A percentile compares a stretch with the other conserved stretches of the same genome.
Evolutionary conservation across 192 early-diverging fungal genomes (phyloP).

Genomic region (Entophlyctis helioformis): DNA sequence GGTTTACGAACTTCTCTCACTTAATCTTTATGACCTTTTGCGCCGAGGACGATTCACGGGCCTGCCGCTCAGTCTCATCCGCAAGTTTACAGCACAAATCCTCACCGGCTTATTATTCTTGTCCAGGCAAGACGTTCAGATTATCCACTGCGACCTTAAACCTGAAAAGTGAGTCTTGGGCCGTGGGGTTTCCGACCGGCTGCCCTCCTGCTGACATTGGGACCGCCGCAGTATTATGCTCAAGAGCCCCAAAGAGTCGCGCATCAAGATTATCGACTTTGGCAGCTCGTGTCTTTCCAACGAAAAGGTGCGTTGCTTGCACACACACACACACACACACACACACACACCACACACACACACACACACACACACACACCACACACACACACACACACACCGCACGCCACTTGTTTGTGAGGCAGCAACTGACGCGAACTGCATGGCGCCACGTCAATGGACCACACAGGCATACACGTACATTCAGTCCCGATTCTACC

Average conservation of each 20-base stretch:
- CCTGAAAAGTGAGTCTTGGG: slow-evolving; percentile 26
- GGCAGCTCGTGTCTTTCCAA: slow-evolving; percentile 28
- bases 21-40: slow-evolving; percentile 23
- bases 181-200: background rate
- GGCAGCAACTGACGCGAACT: background rate
- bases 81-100: slow-evolving; percentile 13
- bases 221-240: slow-evolving; percentile 8
- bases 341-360: background rate
- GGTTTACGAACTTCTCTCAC: slow-evolving; percentile 20
- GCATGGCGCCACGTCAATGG: too few relatives aligned
- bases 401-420: background rate
- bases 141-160: slow-evolving; percentile 35
- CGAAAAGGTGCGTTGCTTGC: slow-evolving; percentile 10
- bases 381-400: background rate
- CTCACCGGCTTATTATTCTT: slow-evolving; percentile 11
- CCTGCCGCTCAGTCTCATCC: slow-evolving; percentile 5
- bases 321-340: background rate
- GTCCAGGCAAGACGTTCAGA: slow-evolving; percentile 4
- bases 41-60: slow-evolving; percentile 11
- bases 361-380: background rate
- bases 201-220: background rate
- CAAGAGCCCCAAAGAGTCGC: background rate
- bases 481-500: slow-evolving; percentile 30
- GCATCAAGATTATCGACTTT: slow-evolving; percentile 33
- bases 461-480: slow-evolving; percentile 19